Evolutionary conservation across 306 rosid species (phyloP), one percentile per base, ranked within the genome.

Genomic region (Hippophae gyantsensis): DNA sequence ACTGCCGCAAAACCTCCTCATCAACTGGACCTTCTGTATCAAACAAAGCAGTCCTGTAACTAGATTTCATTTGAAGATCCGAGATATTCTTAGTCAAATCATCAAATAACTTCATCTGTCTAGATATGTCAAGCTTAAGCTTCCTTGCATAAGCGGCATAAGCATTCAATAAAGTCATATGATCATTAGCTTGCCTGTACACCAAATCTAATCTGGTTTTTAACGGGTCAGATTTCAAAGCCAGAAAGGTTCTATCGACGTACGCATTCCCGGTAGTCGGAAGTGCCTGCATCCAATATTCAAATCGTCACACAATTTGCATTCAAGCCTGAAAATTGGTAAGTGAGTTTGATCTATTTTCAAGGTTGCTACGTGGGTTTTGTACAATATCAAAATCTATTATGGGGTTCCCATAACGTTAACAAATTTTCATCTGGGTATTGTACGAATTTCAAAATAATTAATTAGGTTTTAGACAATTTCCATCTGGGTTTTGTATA

Each of bases 61-160:
- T 67, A 0, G 95, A 95, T 64, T 76, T 93, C 65, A 61, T 8
- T 1, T 84, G 77, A 71, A 93, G 75, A 58, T 86, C 84, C 8
- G 90, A 75, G 66, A 93, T 76, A 71, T 79, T 81, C 18, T 53
- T 78, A 1, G 99, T 95, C 74, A 93, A 69, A 50, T 88, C 99
- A 79, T 88, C 92, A 71, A 93, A 93, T 89, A 80, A 67, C 77
- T 66, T 82, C 86, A 93, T 65, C 12, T 93, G 95, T 77, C 76
- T 84, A 67, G 95, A 84, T 61, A 85, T 93, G 56, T 93, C 99
- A 68, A 93, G 93, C 90, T 93, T 93, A 61, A 93, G 96, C 89
- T 86, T 93, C 84, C 99, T 88, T 9, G 99, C 99, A 69, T 93
- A 93, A 3, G 95, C 86, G 14, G 97, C 93, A 69, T 93, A 93